A percentile compares a stretch with the other conserved stretches of the same genome.
These are phyloP conservation scores for Aspergillus baeticus DNA, from an alignment of 495 filamentous ascomycete species.

Conservation along the genomic window DNA sequence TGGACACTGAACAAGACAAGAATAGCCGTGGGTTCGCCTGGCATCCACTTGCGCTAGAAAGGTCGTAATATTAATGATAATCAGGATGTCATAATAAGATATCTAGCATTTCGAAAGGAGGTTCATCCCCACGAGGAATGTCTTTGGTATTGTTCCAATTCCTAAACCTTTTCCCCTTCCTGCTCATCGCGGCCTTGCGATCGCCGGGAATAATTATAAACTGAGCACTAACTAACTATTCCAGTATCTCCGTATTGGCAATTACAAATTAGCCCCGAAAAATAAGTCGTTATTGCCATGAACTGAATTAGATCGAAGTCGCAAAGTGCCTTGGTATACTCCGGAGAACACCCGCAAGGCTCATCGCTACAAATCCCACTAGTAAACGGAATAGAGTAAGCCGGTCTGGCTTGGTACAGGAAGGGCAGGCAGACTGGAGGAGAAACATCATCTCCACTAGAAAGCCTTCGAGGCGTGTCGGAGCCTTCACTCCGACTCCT, in stretches of 20 bases:
- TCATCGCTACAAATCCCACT: background rate
- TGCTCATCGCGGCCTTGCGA: background rate
- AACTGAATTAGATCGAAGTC: background rate
- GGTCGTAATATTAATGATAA: background rate
- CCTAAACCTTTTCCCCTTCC: background rate
- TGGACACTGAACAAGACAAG: background rate
- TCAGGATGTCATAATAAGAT: too few species aligned
- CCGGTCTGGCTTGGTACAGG: constrained; percentile 10
- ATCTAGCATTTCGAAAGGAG: background rate
- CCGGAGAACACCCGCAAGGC: constrained; percentile 9
- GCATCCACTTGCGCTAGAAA: constrained; percentile 11
- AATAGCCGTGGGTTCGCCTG: constrained; percentile 1
- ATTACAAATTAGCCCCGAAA: background rate
- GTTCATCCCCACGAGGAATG: constrained; percentile 3
- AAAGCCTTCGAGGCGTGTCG: background rate
- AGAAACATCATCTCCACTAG: background rate
- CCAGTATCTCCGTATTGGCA: background rate
- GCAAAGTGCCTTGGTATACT: background rate
- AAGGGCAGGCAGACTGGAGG: constrained; percentile 9
- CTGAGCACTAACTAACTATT: background rate
- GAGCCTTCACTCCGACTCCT: background rate
- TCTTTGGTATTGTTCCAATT: background rate
- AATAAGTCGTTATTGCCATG: background rate
- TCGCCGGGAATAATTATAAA: background rate
- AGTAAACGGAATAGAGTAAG: constrained; percentile 15